Evolutionary conservation across 2,329 filamentous ascomycete species (phyloP), one percentile per base, ranked within the genome.

Genomic region (Malbranchea zuffiana): DNA sequence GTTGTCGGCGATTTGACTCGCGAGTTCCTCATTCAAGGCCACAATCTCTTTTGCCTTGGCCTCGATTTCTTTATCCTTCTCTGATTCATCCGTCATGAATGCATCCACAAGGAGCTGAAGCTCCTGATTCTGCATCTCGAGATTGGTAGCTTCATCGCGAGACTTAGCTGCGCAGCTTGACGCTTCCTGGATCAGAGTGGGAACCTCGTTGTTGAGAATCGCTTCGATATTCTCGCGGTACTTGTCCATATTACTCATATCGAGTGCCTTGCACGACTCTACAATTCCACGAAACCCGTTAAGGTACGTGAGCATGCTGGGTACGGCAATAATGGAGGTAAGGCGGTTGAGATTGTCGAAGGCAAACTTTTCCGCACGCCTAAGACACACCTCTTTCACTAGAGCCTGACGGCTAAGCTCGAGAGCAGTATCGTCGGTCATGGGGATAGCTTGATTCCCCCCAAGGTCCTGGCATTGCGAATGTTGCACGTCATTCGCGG

Each of bases 71-170:
- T 15, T 18, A 5, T 32, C 29, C 6, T 32, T 32, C 10, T 17
- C 29, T 11, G 2, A 8, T 18, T 5, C 3, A 10, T 25, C n/a
- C n/a, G 23, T n/a, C n/a, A 7, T n/a, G 23, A 25, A n/a, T 7
- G 7, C 23, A 25, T 25, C n/a, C 7, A 25, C 23, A 6, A 7
- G 23, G 7, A 6, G 18, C 12, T 29, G n/a, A 24, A 39, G 21
- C 37, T 39, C 35, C 18, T 29, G 40, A 17, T 33, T 39, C 18
- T 33, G 19, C 25, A 36, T 26, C 20, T 21, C 32, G n/a, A n/a
- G n/a, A n/a, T n/a, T n/a, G n/a, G n/a, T n/a, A n/a, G n/a, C n/a
- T n/a, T n/a, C n/a, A n/a, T n/a, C n/a, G n/a, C 32, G 32, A 18
- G 32, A n/a, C 16, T 19, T 20, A 7, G 25, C 27, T 7, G 24